Base-by-base conservation (phyloP, 2,329 filamentous ascomycete genomes). In the Fusarium anguioides region DNA sequence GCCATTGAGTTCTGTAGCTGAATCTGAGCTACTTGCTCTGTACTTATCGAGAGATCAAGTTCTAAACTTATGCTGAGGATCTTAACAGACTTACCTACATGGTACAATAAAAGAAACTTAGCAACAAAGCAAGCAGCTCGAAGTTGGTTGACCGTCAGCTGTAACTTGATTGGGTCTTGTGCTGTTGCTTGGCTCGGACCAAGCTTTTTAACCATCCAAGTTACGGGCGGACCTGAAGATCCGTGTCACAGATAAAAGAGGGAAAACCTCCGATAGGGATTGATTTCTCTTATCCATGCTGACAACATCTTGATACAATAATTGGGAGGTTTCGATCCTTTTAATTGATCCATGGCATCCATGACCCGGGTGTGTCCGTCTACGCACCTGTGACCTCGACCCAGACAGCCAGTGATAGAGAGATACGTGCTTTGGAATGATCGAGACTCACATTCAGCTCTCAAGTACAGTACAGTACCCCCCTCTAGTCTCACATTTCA, bases 161-260 rank as follows among this genome's bases (percentile, higher is more conserved):
- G 27, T 20, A 45, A 42, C 23, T 27, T 46, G 60, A 68, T 68
- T 65, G 64, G 64, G 29, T 31, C 40, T 21, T 42, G 33, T 23
- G 11, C 18, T 29, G n/a, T 21, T 45, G 29, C 50, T 48, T 36
- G 60, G 39, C 49, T 42, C 10, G 45, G 27, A 50, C 45, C 40
- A 52, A 64, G 49, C 49, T 65, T 64, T 55, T 52, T 29, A 31
- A 49, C 50, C 50, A 65, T 60, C 57, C 63, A 66, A 62, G 33
- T 57, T n/a, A 12, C 37, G 29, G 51, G 35, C 61, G 60, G 54
- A 31, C 65, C 65, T 68, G 64, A 57, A 50, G 64, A 66, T 68
- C 60, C 46, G 51, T 52, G 46, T 60, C 49, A 66, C 54, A 50
- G 23, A 27, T 39, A 21, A 44, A 54, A 47, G 21, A 36, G 26